A percentile compares a stretch with the other conserved stretches of the same genome.
phyloP scores from a whole-genome alignment of 78 protist species.

The Dictyostelium firmibasis region DNA sequence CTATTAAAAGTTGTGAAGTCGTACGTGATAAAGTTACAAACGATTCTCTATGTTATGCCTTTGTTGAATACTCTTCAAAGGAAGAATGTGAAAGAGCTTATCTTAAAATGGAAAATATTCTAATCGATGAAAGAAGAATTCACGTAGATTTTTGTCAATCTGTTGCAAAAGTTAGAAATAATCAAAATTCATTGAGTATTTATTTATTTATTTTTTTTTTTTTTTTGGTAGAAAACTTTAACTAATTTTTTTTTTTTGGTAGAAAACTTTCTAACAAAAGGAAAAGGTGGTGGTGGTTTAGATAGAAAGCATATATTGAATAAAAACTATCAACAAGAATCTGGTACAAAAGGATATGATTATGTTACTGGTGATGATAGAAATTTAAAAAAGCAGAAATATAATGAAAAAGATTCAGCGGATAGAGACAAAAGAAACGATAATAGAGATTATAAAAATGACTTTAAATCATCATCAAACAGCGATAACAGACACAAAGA shows the following conservation, averaged over 20 bases:
- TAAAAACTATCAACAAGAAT: constrained; percentile 5
- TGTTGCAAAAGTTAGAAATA: constrained; percentile 79
- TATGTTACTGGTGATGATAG: constrained; percentile 36
- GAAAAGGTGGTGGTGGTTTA: not conserved
- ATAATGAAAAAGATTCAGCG: not conserved
- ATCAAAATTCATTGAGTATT: not conserved
- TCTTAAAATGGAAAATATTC: constrained; percentile 96
- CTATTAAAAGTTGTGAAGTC: constrained; percentile 86
- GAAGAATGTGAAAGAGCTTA: constrained; percentile 92
- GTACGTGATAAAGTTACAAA: constrained; percentile 91
- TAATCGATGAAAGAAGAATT: constrained; percentile 98
- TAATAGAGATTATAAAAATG: not conserved
- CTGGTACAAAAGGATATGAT: constrained; percentile 65
- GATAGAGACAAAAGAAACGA: constrained; percentile 3
- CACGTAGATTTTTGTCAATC: constrained; percentile 97
- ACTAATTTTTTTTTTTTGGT: not conserved
- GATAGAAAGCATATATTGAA: not conserved
- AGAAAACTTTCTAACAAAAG: constrained; percentile 18
- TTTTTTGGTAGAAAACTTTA: too few species aligned
- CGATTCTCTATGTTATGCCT: constrained; percentile 95
- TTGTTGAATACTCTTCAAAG: constrained; percentile 93
- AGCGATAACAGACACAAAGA: constrained; percentile 22
- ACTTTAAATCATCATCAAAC: not conserved
- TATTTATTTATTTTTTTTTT: not conserved
- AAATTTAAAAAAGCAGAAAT: constrained; percentile 9